Conservation (phyloP, 2,329 filamentous ascomycete genomes). For the Grosmannia huntii region DNA sequence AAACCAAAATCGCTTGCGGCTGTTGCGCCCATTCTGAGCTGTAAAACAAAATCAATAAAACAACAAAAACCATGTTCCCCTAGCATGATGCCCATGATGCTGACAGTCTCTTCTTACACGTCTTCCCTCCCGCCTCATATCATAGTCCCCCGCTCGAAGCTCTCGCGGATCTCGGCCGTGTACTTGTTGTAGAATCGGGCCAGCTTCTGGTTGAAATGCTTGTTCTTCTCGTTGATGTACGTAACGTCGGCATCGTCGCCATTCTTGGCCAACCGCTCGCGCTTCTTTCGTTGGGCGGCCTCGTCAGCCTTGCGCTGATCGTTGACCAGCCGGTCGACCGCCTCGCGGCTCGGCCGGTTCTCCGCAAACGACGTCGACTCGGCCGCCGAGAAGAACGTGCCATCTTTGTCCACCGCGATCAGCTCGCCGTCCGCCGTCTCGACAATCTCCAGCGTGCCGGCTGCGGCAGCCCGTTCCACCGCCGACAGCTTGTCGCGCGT, state of each 20-base stretch:
- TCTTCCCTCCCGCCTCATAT: not conserved
- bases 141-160: constrained; percentile 93
- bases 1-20: not conserved
- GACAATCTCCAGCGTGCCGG: constrained; percentile 79
- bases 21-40: not conserved
- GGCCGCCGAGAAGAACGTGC: constrained; percentile 69
- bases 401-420: constrained; percentile 84
- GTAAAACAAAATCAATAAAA: not conserved
- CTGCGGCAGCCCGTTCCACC: constrained; percentile 71
- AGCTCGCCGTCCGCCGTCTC: constrained; percentile 93
- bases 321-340: constrained; percentile 74
- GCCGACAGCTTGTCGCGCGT: constrained; percentile 74
- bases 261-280: constrained; percentile 61
- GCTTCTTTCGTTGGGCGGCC: constrained; percentile 70
- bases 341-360: constrained; percentile 76
- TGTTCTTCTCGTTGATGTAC: constrained; percentile 99
- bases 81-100: not conserved
- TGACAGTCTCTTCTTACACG: not conserved
- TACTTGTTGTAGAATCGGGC: constrained; percentile 97
- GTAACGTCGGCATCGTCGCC: constrained; percentile 88
- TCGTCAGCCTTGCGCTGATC: constrained; percentile 87
- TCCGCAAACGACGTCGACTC: constrained; percentile 71
- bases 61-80: not conserved
- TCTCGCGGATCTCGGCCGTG: constrained; percentile 90
- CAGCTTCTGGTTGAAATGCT: constrained; percentile 98